Evolutionary conservation across 2,329 filamentous ascomycete genomes (phyloP).

Genomic region (Onygena corvina): DNA sequence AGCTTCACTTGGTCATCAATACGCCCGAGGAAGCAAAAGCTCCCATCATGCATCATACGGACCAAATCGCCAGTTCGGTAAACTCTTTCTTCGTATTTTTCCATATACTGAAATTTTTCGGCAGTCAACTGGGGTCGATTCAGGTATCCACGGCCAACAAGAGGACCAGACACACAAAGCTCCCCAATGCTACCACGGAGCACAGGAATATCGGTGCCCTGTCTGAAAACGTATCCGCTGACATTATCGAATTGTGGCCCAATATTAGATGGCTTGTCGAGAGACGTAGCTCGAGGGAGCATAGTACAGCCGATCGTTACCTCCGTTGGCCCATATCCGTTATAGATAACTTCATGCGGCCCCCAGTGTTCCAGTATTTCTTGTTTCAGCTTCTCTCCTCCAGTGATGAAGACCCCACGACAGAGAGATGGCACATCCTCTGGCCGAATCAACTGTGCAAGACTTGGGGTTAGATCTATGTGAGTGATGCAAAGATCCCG

Average conservation of each 20-base stretch:
- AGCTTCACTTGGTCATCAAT: conserved; percentile 89
- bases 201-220: conserved; percentile 58
- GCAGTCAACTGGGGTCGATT: conserved; percentile 65
- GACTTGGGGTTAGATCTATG: conserved; percentile 79
- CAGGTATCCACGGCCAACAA: conserved; percentile 83
- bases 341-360: conserved; percentile 67
- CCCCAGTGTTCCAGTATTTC: conserved; percentile 86
- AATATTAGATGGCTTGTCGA: conserved; percentile 77
- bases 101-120: conserved; percentile 60
- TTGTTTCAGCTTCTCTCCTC: conserved; percentile 75
- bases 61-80: conserved; percentile 88
- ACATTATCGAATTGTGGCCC: conserved; percentile 79
- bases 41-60: conserved; percentile 63
- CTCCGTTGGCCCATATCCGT: conserved; percentile 85
- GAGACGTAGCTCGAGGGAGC: conserved; percentile 64
- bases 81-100: conserved; percentile 47
- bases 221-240: conserved; percentile 64
- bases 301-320: conserved; percentile 88
- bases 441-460: conserved; percentile 66
- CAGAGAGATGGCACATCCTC: conserved; percentile 69
- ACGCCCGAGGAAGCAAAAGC: conserved; percentile 76
- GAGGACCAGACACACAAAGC: conserved; percentile 71
- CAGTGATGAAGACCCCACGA: conserved; percentile 81
- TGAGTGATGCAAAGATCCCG: conserved; percentile 65
- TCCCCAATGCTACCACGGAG: conserved; percentile 71